phyloP scores from a whole-genome alignment of 2,329 filamentous ascomycete species.

The Byssothecium circinans region DNA sequence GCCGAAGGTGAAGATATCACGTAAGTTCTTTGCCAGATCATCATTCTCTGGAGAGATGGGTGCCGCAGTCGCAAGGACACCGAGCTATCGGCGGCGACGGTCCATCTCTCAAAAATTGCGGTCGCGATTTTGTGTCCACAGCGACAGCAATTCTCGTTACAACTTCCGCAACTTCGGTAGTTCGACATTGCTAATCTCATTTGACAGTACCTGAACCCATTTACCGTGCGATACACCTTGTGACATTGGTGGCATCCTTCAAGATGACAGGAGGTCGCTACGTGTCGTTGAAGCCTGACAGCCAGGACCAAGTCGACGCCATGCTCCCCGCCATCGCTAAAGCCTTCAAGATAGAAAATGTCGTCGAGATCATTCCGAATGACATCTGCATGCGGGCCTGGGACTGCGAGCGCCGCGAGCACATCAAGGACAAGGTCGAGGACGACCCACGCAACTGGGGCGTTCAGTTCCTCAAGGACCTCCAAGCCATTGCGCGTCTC shows the following conservation, averaged over 20 bases:
- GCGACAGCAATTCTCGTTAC: no score
- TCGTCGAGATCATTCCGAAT: conserved; percentile 32
- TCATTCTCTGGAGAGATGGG: no score
- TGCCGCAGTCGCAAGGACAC: no score
- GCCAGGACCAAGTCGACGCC: conserved; percentile 34
- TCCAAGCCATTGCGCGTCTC: conserved; percentile 35
- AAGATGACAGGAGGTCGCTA: conserved; percentile 30
- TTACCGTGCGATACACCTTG: no score
- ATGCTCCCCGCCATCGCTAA: conserved; percentile 34
- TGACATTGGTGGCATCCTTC: not conserved
- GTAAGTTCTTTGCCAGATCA: no score
- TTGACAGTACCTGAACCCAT: no score
- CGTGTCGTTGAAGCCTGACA: conserved; percentile 35
- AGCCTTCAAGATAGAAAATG: conserved; percentile 25
- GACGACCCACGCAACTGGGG: conserved; percentile 42
- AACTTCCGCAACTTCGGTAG: no score
- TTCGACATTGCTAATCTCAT: no score
- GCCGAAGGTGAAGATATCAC: no score
- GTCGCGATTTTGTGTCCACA: no score
- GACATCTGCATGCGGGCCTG: conserved; percentile 43
- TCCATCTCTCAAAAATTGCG: no score
- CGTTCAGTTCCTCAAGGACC: conserved; percentile 40
- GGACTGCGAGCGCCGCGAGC: conserved; percentile 39
- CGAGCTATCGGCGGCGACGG: no score
- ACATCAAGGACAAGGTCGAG: conserved; percentile 37